A percentile compares a stretch with the other conserved stretches of the same genome.
phyloP scores from a whole-genome alignment of 1,284 basidiomycete species.

The Rhodotorula sp. region DNA sequence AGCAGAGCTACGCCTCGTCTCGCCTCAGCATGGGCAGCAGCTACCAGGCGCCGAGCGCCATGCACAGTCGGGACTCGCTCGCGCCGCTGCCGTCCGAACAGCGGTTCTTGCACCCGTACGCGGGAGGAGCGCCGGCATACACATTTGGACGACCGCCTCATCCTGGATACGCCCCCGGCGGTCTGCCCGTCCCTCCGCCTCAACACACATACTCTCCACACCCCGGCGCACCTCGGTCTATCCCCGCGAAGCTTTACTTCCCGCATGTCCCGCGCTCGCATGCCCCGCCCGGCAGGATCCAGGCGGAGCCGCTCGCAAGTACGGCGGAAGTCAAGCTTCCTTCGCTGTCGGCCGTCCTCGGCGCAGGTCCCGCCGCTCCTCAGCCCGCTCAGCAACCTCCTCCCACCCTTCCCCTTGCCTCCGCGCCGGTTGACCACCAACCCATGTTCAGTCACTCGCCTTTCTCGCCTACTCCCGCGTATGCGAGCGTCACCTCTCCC shows the following conservation, averaged over 20 bases:
- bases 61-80: constrained; percentile 1
- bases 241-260: constrained; percentile 30
- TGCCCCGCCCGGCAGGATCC: constrained; percentile 1
- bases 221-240: neutral
- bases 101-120: neutral
- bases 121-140: neutral
- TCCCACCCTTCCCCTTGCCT: neutral
- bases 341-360: neutral
- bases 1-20: constrained; percentile 8
- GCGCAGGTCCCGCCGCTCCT: neutral
- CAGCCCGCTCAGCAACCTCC: neutral
- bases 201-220: neutral
- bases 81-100: neutral
- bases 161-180: neutral
- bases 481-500: neutral
- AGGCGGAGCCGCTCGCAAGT: neutral
- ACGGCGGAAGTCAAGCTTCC: neutral
- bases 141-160: no score
- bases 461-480: constrained; percentile 1
- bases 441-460: constrained; percentile 12
- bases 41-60: neutral
- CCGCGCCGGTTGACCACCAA: neutral
- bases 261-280: constrained; percentile 16
- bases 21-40: neutral
- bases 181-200: neutral